Base-by-base conservation (phyloP, 305 asterid species). In the Rubia peregrina region DNA sequence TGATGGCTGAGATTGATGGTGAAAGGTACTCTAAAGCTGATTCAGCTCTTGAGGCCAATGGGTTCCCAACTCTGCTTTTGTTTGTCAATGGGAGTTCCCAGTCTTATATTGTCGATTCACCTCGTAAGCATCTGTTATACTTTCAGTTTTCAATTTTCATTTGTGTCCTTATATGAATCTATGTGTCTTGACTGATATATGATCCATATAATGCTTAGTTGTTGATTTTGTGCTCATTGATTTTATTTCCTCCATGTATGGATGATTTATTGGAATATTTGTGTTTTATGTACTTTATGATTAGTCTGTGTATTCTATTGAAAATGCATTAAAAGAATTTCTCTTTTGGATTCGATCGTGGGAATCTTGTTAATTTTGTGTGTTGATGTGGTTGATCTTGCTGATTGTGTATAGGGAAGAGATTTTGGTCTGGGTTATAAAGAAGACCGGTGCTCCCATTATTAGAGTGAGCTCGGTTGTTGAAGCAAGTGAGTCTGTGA, bases 41-140 rank as follows among this genome's bases (percentile, higher is more conserved):
- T 42, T 77, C 90, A 5, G 62, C 68, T 73, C 85, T 91, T 56
- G 96, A 85, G 76, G 84, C 91, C 62, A 88, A 84, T 75, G 99
- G 99, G 24, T 83, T 87, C 71, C 99, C 99, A 8, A 94, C 96
- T 64, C 78, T 94, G 77, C 78, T 91, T 72, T 68, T 94, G 87
- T 89, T 91, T 70, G 83, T 82, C 70, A 89, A 94, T 81, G 96
- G 96, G 73, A 84, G 71, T 75, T 88, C 96, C 78, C 91, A 81
- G 73, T 79, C 97, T 67, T 94, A 89, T 82, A 79, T 90, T 46
- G 96, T 67, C 97, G 99, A 71, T 94, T 89, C 78, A 87, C 96
- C 11, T 78, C 89, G 97, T 94, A 78, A 84, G 97, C 62, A 17
- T 42, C 49, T 17, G 4, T 67, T 36, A 2, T 65, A 68, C 4